A percentile compares a stretch with the other conserved stretches of the same genome.
Evolutionary conservation across 2,329 filamentous ascomycete species (phyloP).

Genomic region (Stachybotrys echinatus): DNA sequence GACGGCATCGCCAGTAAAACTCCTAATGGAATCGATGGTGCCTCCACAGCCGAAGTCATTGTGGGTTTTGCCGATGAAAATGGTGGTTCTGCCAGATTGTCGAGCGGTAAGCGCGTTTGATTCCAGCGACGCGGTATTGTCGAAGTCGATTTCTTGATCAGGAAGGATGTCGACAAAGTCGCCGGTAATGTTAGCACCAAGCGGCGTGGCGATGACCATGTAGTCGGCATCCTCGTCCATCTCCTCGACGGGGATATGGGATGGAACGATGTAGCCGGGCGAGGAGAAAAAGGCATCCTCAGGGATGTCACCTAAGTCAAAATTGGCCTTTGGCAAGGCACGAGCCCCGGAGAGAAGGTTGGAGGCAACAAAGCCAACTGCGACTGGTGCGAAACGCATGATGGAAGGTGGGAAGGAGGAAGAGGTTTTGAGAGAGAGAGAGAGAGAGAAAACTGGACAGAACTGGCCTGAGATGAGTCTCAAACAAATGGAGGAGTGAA

Average conservation of each 20-base stretch:
- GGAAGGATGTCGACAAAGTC: background rate
- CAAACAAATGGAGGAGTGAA: too few species aligned
- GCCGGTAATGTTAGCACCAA: background rate
- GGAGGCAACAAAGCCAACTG: background rate
- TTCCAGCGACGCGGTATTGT: background rate
- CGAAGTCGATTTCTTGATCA: background rate
- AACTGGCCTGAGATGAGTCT: too few species aligned
- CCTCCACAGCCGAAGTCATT: background rate
- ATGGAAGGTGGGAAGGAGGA: background rate
- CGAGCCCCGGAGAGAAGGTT: background rate
- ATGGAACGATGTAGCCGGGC: background rate
- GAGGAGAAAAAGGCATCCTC: background rate
- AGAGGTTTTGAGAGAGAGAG: background rate
- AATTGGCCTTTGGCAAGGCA: background rate
- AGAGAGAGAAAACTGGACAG: background rate
- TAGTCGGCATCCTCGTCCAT: background rate
- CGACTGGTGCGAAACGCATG: background rate
- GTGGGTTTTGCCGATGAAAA: background rate
- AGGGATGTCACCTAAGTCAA: background rate
- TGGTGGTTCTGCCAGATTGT: background rate
- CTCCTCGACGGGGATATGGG: background rate
- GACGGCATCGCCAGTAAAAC: background rate
- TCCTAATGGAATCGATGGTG: background rate
- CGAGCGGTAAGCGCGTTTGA: background rate
- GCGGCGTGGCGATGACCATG: background rate